These are phyloP conservation scores for Arxiozyma telluris DNA, from an alignment of 1,139 yeast species.

Conservation along the genomic window DNA sequence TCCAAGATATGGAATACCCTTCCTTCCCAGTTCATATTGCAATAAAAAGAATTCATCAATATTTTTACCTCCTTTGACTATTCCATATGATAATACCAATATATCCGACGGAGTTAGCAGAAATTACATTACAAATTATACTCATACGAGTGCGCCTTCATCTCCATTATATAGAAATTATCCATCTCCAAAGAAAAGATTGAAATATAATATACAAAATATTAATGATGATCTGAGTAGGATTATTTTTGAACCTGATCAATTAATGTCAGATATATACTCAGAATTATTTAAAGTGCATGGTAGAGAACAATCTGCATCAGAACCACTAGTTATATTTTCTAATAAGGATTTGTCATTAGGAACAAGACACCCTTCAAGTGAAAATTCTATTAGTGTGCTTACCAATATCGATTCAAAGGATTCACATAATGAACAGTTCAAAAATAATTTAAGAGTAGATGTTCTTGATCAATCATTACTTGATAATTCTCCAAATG, in stretches of 20 bases:
- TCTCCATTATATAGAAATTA: not conserved
- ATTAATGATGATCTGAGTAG: slow-evolving; percentile 7
- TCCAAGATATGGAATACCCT: not conserved
- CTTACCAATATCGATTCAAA: not conserved
- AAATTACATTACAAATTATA: not conserved
- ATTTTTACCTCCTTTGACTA: slow-evolving; percentile 2
- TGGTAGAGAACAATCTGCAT: slow-evolving; percentile 18
- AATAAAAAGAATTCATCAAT: not conserved
- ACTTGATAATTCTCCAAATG: not conserved
- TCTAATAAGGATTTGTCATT: slow-evolving; percentile 10
- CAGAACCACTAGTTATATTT: slow-evolving; percentile 23
- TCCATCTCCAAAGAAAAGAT: slow-evolving; percentile 1
- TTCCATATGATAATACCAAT: not conserved
- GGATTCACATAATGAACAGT: not conserved
- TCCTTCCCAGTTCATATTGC: not conserved
- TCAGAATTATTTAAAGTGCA: slow-evolving; percentile 18
- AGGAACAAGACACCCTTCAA: not conserved
- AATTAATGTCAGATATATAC: slow-evolving; percentile 20
- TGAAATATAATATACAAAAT: slow-evolving; percentile 11
- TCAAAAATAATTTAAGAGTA: not conserved
- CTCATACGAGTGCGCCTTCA: not conserved
- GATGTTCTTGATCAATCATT: not conserved
- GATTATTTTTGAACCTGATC: slow-evolving; percentile 25
- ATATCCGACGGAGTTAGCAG: not conserved
- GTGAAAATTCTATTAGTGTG: not conserved